Evolutionary conservation across 73 alveolate species (phyloP), one percentile per base, ranked within the genome.

Genomic region (Paramecium octaurelia): DNA sequence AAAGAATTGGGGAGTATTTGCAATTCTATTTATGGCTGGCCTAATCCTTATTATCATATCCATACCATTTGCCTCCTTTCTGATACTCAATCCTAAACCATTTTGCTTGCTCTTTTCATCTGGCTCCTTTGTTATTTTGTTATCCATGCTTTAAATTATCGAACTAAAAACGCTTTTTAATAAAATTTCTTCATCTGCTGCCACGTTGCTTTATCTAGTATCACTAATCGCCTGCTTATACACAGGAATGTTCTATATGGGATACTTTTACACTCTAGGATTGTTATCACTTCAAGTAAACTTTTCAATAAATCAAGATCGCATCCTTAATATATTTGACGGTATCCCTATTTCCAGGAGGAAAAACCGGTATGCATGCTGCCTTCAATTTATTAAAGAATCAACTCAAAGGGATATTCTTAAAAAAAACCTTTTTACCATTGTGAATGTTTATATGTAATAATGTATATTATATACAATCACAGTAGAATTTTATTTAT

Each of bases 241-340:
- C 14, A 42, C 88, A 38, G 88, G 88, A 75, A 42, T 75, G 58
- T 35, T 75, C n/a, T 75, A 75, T 75, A 75, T 75, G 29, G 88
- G 88, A 9, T 75, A 75, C 16, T 75, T 75, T 75, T 75, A 75
- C 29, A 75, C 88, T 12, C 59, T 75, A 11, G 34, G 21, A 29
- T 24, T 75, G 14, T 23, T 75, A 75, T 35, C 68, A 11, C 16
- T 36, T 35, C 59, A 75, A 75, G 88, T 75, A 75, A 75, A 7
- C 35, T 35, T 2, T 35, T 4, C 34, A 4, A 12, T 38, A 16
- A 75, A 38, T 35, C n/a, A 35, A 75, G 88, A 75, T 75, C 38
- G 38, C 60, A 16, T 16, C 88, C 1, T 42, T 75, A 20, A 35
- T 75, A 12, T 75, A 75, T 75, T 75, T 75, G 40, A 42, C 46